Evolutionary conservation across 2,329 filamentous ascomycete genomes (phyloP), one percentile per base, ranked within the genome.

Genomic region (Pseudogymnoascus sp.): DNA sequence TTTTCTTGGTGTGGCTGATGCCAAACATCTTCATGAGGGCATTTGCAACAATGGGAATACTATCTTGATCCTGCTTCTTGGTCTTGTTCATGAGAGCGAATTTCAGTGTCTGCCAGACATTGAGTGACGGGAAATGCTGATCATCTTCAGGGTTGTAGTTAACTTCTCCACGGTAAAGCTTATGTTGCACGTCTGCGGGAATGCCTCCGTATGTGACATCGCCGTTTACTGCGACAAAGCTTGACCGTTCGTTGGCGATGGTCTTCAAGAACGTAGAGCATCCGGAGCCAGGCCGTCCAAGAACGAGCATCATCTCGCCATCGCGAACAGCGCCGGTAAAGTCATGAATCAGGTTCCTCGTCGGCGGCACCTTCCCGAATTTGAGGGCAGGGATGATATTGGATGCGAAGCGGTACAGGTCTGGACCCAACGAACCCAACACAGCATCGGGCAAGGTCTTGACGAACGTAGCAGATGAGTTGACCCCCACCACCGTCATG

Each of bases 121-220:
- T 91, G 37, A 93, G 78, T 1, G 82, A 81, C 2, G 90, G 86
- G 70, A 92, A 87, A 72, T 93, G 90, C 16, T 84, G 80, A 69
- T 92, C 89, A 67, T 91, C 89, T 72, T 93, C 89, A 14, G 84
- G 84, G 68, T 90, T 91, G 73, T 92, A 93, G 68, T 87, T 88
- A 70, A 91, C 88, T 72, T 93, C 89, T 37, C 89, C 89, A 53
- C 88, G 81, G 73, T 89, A 92, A 66, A 82, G 79, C 70, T 87
- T 86, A 69, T 83, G 80, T 70, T 90, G 87, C 68, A 88, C 85
- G 28, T 84, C 78, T 0, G 89, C 87, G 1, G 86, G 76, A 14
- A 92, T 87, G 12, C 88, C 88, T 41, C 88, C 89, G 68, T 93
- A 93, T 2, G 80, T 82, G 4, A 93, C 83, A 1, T 90, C 83